These are phyloP conservation scores for Globisporangium heterothallicum DNA, from an alignment of 352 stramenopile genomes.

Conservation along the genomic window DNA sequence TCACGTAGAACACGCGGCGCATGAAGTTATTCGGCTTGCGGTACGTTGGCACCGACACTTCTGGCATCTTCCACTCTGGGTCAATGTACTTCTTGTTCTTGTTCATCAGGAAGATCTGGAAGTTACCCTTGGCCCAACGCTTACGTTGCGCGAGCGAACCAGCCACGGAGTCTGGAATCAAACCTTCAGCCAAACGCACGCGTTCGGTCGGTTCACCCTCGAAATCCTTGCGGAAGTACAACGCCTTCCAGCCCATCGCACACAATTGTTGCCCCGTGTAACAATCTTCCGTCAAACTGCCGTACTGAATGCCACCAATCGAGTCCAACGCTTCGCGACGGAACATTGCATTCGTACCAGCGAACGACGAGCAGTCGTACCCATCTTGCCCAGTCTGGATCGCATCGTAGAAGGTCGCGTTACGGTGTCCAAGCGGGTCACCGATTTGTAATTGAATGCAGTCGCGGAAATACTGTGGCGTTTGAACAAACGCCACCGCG, in stretches of 20 bases:
- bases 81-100: slow-evolving; percentile 66
- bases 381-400: slow-evolving; percentile 82
- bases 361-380: slow-evolving; percentile 76
- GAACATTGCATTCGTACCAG: slow-evolving; percentile 78
- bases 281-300: slow-evolving; percentile 77
- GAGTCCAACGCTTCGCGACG: slow-evolving; percentile 80
- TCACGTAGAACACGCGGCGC: slow-evolving; percentile 76
- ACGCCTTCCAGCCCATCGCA: slow-evolving; percentile 67
- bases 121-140: slow-evolving; percentile 72
- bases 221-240: slow-evolving; percentile 74
- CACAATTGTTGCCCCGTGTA: slow-evolving; percentile 77
- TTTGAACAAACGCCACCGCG: slow-evolving; percentile 36
- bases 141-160: slow-evolving; percentile 57
- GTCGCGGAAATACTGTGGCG: slow-evolving; percentile 81
- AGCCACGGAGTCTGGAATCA: slow-evolving; percentile 57
- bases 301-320: slow-evolving; percentile 85
- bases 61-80: slow-evolving; percentile 43
- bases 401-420: slow-evolving; percentile 83
- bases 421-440: slow-evolving; percentile 79
- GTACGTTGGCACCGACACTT: slow-evolving; percentile 42
- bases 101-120: slow-evolving; percentile 50
- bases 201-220: slow-evolving; percentile 65
- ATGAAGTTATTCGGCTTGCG: slow-evolving; percentile 69
- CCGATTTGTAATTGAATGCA: slow-evolving; percentile 80
- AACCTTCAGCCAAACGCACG: slow-evolving; percentile 58